Evolutionary conservation across 257 asterid genomes (phyloP).

Genomic region (Galeopsis tetrahit): DNA sequence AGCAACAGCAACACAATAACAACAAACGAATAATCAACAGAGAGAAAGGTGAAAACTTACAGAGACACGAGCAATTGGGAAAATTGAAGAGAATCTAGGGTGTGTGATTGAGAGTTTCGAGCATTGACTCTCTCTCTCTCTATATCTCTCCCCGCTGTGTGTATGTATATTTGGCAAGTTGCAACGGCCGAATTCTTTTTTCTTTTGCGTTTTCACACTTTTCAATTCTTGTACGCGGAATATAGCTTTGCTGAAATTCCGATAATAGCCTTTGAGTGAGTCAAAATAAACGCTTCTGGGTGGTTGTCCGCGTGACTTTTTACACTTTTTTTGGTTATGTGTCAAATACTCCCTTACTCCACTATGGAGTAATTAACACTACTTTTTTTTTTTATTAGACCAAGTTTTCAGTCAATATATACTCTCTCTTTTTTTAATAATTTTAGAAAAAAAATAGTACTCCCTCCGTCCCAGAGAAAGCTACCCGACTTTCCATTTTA

Average conservation of each 20-base stretch:
- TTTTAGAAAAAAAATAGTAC: no score
- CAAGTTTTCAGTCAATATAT: no score
- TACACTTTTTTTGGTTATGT: background rate
- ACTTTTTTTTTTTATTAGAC: no score
- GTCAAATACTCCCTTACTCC: slow-evolving; percentile 16
- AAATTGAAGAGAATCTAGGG: slow-evolving; percentile 46
- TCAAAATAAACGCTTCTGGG: slow-evolving; percentile 29
- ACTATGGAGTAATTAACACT: background rate
- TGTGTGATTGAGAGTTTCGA: slow-evolving; percentile 35
- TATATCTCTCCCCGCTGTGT: slow-evolving; percentile 17
- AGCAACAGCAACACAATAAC: slow-evolving; percentile 30
- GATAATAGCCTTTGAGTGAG: slow-evolving; percentile 31
- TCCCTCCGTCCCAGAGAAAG: no score
- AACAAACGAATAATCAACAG: slow-evolving; percentile 19
- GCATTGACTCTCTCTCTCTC: slow-evolving; percentile 49
- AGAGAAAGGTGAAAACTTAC: slow-evolving; percentile 42
- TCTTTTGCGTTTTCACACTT: slow-evolving; percentile 29
- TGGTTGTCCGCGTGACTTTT: slow-evolving; percentile 33
- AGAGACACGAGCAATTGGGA: slow-evolving; percentile 27
- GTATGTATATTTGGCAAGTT: slow-evolving; percentile 40
- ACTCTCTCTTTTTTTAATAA: no score
- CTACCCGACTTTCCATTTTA: no score
- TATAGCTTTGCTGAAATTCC: slow-evolving; percentile 30
- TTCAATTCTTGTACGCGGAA: slow-evolving; percentile 45
- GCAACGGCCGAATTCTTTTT: slow-evolving; percentile 72